These are phyloP conservation scores for Opeltia flavorubescens DNA, from an alignment of 495 filamentous ascomycete genomes.

Conservation along the genomic window DNA sequence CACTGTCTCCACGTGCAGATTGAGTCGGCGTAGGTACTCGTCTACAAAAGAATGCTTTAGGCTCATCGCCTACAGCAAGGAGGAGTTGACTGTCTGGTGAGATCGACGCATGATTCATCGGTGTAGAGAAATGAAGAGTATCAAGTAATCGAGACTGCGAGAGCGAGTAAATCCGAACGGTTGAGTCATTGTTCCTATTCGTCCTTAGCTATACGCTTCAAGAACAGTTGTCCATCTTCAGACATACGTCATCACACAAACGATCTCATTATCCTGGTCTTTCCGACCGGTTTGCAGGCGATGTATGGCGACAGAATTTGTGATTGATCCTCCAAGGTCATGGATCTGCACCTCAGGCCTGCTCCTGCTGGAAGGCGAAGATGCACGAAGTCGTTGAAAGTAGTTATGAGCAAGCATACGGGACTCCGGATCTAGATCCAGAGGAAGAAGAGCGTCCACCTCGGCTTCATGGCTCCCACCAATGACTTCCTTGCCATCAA, in stretches of 20 bases:
- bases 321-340: slow-evolving; percentile 42
- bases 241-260: slow-evolving; percentile 45
- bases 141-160: slow-evolving; percentile 46
- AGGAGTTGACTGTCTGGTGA: slow-evolving; percentile 76
- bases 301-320: slow-evolving; percentile 61
- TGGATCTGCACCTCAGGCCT: slow-evolving; percentile 36
- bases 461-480: slow-evolving; percentile 30
- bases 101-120: slow-evolving; percentile 83
- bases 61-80: slow-evolving; percentile 73
- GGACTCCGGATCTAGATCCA: slow-evolving; percentile 34
- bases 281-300: slow-evolving; percentile 35
- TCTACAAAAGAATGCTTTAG: slow-evolving; percentile 65
- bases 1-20: slow-evolving; percentile 26
- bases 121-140: slow-evolving; percentile 55
- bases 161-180: slow-evolving; percentile 65
- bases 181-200: slow-evolving; percentile 76
- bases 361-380: slow-evolving; percentile 6
- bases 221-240: background rate
- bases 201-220: slow-evolving; percentile 10
- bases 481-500: slow-evolving; percentile 32
- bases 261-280: slow-evolving; percentile 39
- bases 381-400: slow-evolving; percentile 4
- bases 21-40: slow-evolving; percentile 25
- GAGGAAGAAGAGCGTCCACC: slow-evolving; percentile 46
- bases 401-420: slow-evolving; percentile 4